These are phyloP conservation scores for Calocybe indica DNA, from an alignment of 768 basidiomycete species.

Conservation along the genomic window DNA sequence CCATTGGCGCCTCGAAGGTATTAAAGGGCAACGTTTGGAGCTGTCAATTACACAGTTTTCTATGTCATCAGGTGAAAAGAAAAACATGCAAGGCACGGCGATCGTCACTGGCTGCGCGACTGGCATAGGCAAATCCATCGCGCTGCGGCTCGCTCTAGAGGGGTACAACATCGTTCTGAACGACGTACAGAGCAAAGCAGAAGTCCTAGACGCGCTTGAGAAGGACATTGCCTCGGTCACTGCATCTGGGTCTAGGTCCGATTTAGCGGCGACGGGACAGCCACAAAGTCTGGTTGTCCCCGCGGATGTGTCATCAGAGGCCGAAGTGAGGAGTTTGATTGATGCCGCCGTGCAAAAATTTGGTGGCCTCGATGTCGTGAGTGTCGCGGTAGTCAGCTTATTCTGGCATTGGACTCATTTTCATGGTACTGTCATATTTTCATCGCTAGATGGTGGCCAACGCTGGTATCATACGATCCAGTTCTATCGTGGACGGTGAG, in stretches of 20 bases:
- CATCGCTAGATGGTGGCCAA: slow-evolving; percentile 3
- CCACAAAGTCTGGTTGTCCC: slow-evolving; percentile 5
- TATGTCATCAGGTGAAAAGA: too few relatives aligned
- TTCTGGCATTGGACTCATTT: neutral
- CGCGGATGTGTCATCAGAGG: slow-evolving; percentile 17
- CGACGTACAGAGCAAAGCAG: slow-evolving; percentile 27
- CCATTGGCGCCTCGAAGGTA: too few relatives aligned
- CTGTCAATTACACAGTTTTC: too few relatives aligned
- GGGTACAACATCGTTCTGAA: slow-evolving; percentile 11
- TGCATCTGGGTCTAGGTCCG: slow-evolving; percentile 6
- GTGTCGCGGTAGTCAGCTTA: slow-evolving; percentile 2
- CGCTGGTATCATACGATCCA: slow-evolving; percentile 7
- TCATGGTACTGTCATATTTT: neutral
- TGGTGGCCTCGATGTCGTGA: slow-evolving; percentile 24
- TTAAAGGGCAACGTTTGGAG: too few relatives aligned
- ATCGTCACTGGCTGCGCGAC: slow-evolving; percentile 11
- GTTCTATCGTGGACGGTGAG: slow-evolving; percentile 19
- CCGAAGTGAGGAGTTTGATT: slow-evolving; percentile 17
- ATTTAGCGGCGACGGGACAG: slow-evolving; percentile 5
- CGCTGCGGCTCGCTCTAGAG: slow-evolving; percentile 9
- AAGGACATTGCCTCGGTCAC: slow-evolving; percentile 12
- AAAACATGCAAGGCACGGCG: slow-evolving; percentile 2
- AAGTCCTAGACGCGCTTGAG: slow-evolving; percentile 3
- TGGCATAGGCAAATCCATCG: slow-evolving; percentile 8
- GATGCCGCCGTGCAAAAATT: slow-evolving; percentile 12